Base-by-base conservation (phyloP, 148 eudicot genomes). In the Nepenthes mirabilis region DNA sequence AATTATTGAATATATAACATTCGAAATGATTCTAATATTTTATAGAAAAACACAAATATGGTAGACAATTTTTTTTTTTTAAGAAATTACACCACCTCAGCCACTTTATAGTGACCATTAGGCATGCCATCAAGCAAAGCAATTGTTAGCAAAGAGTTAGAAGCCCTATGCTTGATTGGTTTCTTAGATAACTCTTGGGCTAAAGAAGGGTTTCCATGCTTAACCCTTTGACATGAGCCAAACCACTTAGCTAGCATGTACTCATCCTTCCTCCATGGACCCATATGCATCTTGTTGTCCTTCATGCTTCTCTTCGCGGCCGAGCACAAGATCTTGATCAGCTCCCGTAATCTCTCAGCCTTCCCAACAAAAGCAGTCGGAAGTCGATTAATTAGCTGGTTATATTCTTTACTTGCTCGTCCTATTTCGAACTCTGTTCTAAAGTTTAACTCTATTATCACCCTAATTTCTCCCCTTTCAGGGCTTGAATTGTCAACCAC, bases 231-330 rank as follows among this genome's bases (percentile, higher is more conserved):
- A 33, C 78, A 72, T 2, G 79, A 49, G 13, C 80, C 72, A 6
- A 83, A 77, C 97, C 97, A 91, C 75, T 91, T 91, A 9, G 97
- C 90, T 69, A 79, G 81, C 89, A 85, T 77, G 70, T 91, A 91
- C 33, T 80, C 82, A 7, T 78, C 77, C 72, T 88, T 91, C 62
- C 97, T 83, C 97, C 95, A 91, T 14, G 98, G 98, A 1, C 80
- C 98, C 78, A 88, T 66, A 68, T 91, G 98, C 88, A 91, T 91
- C 54, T 83, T 88, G 66, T 82, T 91, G 66, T 83, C 94, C 75
- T 83, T 82, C 91, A 88, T 86, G 68, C 99, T 86, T 64, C 82
- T 86, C 75, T 93, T 93, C 1, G 96, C 91, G 0, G 85, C 88
- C 1, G 72, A 64, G 12, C 95, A 82, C 14, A 93, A 43, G 10